phyloP scores from a whole-genome alignment of 345 rosid genomes.

The Cardiospermum halicacabum region DNA sequence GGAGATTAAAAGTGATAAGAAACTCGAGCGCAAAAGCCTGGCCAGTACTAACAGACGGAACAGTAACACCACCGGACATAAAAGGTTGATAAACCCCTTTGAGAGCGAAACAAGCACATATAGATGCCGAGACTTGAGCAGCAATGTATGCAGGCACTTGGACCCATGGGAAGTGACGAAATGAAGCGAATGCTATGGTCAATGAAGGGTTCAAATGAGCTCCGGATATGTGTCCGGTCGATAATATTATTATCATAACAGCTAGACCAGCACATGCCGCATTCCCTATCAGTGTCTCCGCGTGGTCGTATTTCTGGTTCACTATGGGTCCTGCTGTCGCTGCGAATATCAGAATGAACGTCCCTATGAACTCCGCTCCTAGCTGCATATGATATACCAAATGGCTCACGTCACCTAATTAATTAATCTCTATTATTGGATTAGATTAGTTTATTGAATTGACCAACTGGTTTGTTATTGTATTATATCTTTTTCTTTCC shows the following conservation, averaged over 20 bases:
- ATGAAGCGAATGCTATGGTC: constrained; percentile 81
- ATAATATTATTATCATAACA: constrained; percentile 82
- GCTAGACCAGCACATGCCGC: constrained; percentile 93
- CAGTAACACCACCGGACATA: constrained; percentile 96
- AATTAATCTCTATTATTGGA: neutral
- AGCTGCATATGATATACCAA: constrained; percentile 50
- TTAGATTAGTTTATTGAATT: no score
- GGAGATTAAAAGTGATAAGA: constrained; percentile 79
- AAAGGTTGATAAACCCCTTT: constrained; percentile 80
- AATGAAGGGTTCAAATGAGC: constrained; percentile 94
- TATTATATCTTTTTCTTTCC: no score
- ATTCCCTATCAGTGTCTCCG: constrained; percentile 78
- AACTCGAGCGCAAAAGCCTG: constrained; percentile 97
- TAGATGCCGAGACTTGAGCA: constrained; percentile 85
- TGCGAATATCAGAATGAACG: constrained; percentile 83
- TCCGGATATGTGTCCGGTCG: constrained; percentile 95
- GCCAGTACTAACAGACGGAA: constrained; percentile 67
- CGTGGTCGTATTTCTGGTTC: constrained; percentile 71
- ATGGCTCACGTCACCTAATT: no score
- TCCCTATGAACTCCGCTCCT: constrained; percentile 97
- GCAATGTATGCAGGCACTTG: constrained; percentile 90
- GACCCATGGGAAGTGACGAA: constrained; percentile 90
- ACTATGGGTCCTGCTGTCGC: constrained; percentile 96
- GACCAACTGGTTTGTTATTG: no score
- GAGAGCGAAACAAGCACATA: constrained; percentile 90